Evolutionary conservation across 1,284 basidiomycete genomes (phyloP).

Genomic region (Cutaneotrichosporon daszewskae): DNA sequence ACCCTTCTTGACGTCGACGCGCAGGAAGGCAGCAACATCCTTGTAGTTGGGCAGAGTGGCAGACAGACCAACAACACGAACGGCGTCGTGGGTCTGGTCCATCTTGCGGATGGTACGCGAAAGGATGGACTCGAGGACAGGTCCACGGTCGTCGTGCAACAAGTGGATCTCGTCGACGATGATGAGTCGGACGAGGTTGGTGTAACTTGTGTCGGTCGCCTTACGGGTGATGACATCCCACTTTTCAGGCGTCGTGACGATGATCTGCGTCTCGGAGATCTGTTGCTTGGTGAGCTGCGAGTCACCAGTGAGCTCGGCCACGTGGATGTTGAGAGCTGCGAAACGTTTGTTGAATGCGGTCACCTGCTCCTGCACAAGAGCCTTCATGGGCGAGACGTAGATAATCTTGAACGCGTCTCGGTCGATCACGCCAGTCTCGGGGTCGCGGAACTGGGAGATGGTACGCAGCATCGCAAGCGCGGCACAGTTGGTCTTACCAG

Average conservation of each 20-base stretch:
- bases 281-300: constrained; percentile 97
- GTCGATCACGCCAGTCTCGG: constrained; percentile 77
- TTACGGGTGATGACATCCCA: constrained; percentile 99
- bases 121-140: constrained; percentile 89
- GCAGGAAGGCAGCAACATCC: constrained; percentile 97
- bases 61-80: constrained; percentile 89
- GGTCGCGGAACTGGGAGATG: constrained; percentile 75
- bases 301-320: constrained; percentile 95
- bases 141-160: constrained; percentile 95
- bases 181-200: constrained; percentile 91
- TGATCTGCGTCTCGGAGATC: constrained; percentile 95
- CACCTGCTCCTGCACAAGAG: constrained; percentile 95
- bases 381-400: constrained; percentile 99
- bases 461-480: constrained; percentile 90
- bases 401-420: constrained; percentile 93
- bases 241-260: constrained; percentile 98
- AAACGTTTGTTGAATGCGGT: constrained; percentile 86
- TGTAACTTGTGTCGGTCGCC: constrained; percentile 93
- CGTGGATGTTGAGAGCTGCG: constrained; percentile 72
- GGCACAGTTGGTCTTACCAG: constrained; percentile 99
- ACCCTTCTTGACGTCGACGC: constrained; percentile 86
- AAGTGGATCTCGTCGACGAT: constrained; percentile 99
- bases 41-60: constrained; percentile 97
- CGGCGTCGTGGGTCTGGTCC: constrained; percentile 90
- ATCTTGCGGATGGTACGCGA: constrained; percentile 87